A percentile compares a stretch with the other conserved stretches of the same genome.
Conservation (phyloP, 805 yeast genomes). For the Monosporozyma aquatica region DNA sequence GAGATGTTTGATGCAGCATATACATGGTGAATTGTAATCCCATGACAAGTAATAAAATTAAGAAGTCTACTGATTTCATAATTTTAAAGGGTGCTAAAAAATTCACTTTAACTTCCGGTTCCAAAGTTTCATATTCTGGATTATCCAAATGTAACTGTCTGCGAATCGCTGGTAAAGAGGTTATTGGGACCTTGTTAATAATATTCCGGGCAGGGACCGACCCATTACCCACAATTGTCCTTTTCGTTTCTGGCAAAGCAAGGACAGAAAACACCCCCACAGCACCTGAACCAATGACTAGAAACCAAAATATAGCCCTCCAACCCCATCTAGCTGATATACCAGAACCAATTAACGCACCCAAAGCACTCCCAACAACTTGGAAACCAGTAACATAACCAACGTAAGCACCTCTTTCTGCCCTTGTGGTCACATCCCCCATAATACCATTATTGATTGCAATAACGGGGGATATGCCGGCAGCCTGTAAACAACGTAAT, state of each 20-base stretch:
- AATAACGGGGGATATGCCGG: slow-evolving; percentile 66
- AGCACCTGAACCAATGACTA: slow-evolving; percentile 53
- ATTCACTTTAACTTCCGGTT: slow-evolving; percentile 19
- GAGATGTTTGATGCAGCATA: slow-evolving; percentile 58
- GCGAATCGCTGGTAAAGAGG: slow-evolving; percentile 21
- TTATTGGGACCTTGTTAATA: slow-evolving; percentile 39
- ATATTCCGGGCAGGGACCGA: slow-evolving; percentile 41
- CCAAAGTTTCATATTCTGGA: slow-evolving; percentile 29
- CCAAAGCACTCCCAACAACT: slow-evolving; percentile 68
- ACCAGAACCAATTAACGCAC: slow-evolving; percentile 56
- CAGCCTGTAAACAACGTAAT: slow-evolving; percentile 66
- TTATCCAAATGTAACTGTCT: slow-evolving; percentile 21
- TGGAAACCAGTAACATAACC: slow-evolving; percentile 62
- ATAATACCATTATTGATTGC: slow-evolving; percentile 61
- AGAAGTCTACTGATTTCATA: slow-evolving; percentile 36
- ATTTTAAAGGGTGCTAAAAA: slow-evolving; percentile 37
- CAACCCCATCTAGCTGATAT: slow-evolving; percentile 45
- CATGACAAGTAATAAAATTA: slow-evolving; percentile 43
- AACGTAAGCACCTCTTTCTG: slow-evolving; percentile 59
- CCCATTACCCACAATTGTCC: slow-evolving; percentile 68
- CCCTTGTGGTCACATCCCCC: slow-evolving; percentile 61
- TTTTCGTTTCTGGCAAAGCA: slow-evolving; percentile 66
- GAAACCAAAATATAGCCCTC: slow-evolving; percentile 69
- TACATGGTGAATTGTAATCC: slow-evolving; percentile 60
- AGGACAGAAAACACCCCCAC: slow-evolving; percentile 31